Evolutionary conservation across 2,329 filamentous ascomycete genomes (phyloP).

Genomic region (Phaeosphaeriaceae sp.): DNA sequence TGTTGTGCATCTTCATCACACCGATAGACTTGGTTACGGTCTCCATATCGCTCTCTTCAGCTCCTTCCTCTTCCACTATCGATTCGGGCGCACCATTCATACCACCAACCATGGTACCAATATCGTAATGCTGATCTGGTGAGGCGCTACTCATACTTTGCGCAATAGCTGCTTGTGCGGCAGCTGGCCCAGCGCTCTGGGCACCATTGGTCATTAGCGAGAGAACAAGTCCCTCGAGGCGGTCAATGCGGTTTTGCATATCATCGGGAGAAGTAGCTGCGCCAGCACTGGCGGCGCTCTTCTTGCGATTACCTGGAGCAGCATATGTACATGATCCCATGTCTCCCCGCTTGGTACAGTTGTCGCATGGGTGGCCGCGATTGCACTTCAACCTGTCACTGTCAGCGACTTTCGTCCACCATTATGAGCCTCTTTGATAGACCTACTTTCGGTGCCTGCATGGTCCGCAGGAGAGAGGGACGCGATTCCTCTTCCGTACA

Average conservation of each 20-base stretch:
- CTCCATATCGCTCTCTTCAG: conserved; percentile 68
- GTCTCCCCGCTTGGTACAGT: conserved; percentile 88
- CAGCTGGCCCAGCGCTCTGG: conserved; percentile 64
- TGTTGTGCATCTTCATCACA: conserved; percentile 60
- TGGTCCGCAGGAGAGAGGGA: conserved; percentile 89
- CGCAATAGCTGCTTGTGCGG: conserved; percentile 65
- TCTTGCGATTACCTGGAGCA: conserved; percentile 71
- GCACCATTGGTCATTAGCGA: conserved; percentile 91
- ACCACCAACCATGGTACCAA: conserved; percentile 61
- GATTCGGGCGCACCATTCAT: conserved; percentile 63
- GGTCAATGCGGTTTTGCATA: conserved; percentile 98
- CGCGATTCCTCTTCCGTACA: conserved; percentile 88
- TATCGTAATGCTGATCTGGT: conserved; percentile 54
- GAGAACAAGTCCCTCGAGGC: conserved; percentile 88
- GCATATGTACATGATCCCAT: conserved; percentile 86
- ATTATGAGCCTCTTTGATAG: conserved; percentile 22
- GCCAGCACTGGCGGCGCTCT: conserved; percentile 64
- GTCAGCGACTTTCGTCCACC: conserved; percentile 20
- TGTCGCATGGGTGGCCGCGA: conserved; percentile 87
- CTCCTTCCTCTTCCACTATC: conserved; percentile 59
- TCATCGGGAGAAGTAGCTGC: conserved; percentile 76
- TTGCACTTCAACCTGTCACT: conserved; percentile 81
- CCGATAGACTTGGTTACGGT: conserved; percentile 58
- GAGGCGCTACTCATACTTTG: conserved; percentile 51
- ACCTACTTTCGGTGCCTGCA: conserved; percentile 88